Conservation (phyloP, 192 early-diverging fungal species). For the Obelidium mucronatum region DNA sequence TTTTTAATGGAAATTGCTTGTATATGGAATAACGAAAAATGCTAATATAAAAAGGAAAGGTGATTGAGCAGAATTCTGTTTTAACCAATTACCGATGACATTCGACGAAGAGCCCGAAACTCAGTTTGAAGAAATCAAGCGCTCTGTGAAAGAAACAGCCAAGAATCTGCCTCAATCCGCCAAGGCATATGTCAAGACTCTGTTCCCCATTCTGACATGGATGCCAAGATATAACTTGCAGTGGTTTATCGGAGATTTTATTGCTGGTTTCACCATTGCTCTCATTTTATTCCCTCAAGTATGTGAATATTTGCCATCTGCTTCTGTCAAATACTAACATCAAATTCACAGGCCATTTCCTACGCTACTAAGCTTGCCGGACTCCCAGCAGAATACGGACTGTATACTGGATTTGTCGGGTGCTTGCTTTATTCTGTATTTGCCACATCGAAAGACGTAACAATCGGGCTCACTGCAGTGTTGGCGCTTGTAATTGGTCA, state of each 20-base stretch:
- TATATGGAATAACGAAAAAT: too few relatives aligned
- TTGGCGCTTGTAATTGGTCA: conserved; percentile 80
- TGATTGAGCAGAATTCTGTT: too few relatives aligned
- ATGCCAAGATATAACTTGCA: conserved; percentile 64
- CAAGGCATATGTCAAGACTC: conserved; percentile 22
- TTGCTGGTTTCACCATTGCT: conserved; percentile 78
- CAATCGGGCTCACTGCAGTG: conserved; percentile 80
- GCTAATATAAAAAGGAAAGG: too few relatives aligned
- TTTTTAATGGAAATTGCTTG: too few relatives aligned
- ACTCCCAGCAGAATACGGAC: conserved; percentile 75
- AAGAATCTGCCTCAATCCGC: not conserved
- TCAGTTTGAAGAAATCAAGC: not conserved
- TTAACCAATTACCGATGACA: not conserved
- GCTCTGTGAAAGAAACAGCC: not conserved
- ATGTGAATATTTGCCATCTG: too few relatives aligned
- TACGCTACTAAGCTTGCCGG: conserved; percentile 76
- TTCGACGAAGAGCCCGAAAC: not conserved
- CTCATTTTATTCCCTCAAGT: conserved; percentile 76
- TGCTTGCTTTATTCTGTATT: conserved; percentile 72
- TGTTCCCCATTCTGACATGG: conserved; percentile 63
- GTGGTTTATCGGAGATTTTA: conserved; percentile 73
- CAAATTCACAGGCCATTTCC: conserved; percentile 66
- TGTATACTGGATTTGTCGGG: conserved; percentile 80
- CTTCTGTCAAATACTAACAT: too few relatives aligned
- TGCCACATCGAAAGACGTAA: conserved; percentile 75